Base-by-base conservation (phyloP, 2,329 filamentous ascomycete genomes). In the Trichophyton verrucosum region DNA sequence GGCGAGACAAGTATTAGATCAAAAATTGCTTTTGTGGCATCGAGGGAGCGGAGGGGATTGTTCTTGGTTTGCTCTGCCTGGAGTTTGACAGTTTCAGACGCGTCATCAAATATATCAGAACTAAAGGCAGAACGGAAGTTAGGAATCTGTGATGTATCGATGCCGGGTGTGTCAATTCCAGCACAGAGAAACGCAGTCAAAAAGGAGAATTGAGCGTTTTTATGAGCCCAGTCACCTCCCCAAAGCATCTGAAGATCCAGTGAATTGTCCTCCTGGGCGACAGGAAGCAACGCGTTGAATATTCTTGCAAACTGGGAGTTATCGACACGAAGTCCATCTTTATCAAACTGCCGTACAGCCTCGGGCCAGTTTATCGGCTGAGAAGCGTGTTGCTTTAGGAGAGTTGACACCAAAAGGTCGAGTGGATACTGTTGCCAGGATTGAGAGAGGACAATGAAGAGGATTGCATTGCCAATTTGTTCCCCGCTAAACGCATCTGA, bases 131-230 rank as follows among this genome's bases (percentile, higher is more conserved):
- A 82, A 61, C 88, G 83, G 40, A 97, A 81, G 38, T 87, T 84
- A 0, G 91, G 92, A 62, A 97, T 94, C 40, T 87, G 88, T 11
- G 86, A 87, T 2, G 89, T 87, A 71, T 97, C 91, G 27, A 96
- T 80, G 6, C 49, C 49, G 6, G 49, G 17, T 15, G 49, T n/a
- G 24, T 53, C 49, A 30, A 53, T 53, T 11, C 82, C 83, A 61
- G 91, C 81, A 3, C 88, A 88, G 22, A 92, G 81, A 71, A 92
- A 96, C 17, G 91, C 91, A 64, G 87, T 87, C 60, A 97, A 83
- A 71, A 97, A 96, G n/a, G 91, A 95, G 40, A 99, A 78, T 65
- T 97, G 92, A 0, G 94, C 89, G 64, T 95, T 86, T 13, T 87
- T 83, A 66, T 95, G 84, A 64, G 86, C 84, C 92, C 95, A 99